Percentiles rank a stretch among this genome's conserved stretches.
Evolutionary conservation across 2,329 filamentous ascomycete genomes (phyloP).

Genomic region (Dendryphion nanum): DNA sequence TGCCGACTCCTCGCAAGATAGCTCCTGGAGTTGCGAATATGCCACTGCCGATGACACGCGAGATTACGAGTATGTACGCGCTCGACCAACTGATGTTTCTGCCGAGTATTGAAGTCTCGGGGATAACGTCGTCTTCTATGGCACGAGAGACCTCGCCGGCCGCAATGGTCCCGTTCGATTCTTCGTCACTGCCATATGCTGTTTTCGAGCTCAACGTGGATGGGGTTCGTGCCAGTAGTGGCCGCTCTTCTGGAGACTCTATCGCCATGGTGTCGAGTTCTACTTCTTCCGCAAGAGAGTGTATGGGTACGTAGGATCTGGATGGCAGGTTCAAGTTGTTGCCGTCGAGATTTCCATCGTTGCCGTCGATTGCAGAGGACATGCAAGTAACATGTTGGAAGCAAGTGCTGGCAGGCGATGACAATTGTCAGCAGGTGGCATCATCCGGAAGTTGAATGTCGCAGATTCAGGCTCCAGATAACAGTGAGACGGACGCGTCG

Average conservation of each 20-base stretch:
- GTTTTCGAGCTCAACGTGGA: slow-evolving; percentile 17
- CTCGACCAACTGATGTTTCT: slow-evolving; percentile 62
- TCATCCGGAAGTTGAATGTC: slow-evolving; percentile 18
- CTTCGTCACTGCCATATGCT: slow-evolving; percentile 15
- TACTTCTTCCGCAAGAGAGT: not conserved
- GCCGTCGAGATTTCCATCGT: too few relatives aligned
- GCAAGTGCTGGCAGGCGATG: not conserved
- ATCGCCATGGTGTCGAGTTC: slow-evolving; percentile 12
- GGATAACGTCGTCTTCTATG: slow-evolving; percentile 59
- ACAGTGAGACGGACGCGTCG: slow-evolving; percentile 4
- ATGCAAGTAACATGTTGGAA: not conserved
- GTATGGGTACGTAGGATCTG: too few relatives aligned
- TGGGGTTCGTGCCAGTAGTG: slow-evolving; percentile 16
- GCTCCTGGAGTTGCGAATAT: slow-evolving; percentile 71
- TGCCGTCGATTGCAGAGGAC: slow-evolving; percentile 4
- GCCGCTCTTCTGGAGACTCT: slow-evolving; percentile 14
- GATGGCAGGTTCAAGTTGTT: too few relatives aligned
- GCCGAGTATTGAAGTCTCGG: slow-evolving; percentile 58
- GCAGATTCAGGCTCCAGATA: slow-evolving; percentile 8
- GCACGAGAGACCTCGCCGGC: slow-evolving; percentile 14
- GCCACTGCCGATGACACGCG: slow-evolving; percentile 66
- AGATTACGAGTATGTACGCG: slow-evolving; percentile 67
- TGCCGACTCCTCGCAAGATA: slow-evolving; percentile 66
- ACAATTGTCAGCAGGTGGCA: slow-evolving; percentile 30
- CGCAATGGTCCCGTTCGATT: slow-evolving; percentile 10